Base-by-base conservation (phyloP, 495 filamentous ascomycete species). In the Penicillium subrubescens region DNA sequence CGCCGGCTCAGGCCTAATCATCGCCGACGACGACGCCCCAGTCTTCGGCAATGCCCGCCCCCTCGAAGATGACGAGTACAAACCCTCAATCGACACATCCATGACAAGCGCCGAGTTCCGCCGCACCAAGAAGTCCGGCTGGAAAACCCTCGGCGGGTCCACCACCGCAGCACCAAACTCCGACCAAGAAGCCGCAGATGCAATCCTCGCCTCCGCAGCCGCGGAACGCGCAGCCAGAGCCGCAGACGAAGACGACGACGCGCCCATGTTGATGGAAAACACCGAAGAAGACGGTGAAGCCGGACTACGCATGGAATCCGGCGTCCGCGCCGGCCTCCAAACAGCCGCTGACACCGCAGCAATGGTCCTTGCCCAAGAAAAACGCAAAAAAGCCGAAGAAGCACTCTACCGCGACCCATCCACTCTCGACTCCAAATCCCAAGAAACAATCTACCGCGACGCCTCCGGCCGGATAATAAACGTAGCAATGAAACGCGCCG, bases 361-460 rank as follows among this genome's bases (percentile, higher is more conserved):
- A 0, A 87, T 92, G 64, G 90, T 97, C 0, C 88, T 91, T 4
- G 90, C 88, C 0, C 90, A 94, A 62, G 82, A 96, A 54, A 82
- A 77, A 65, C 72, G 68, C 55, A 71, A 74, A 48, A 77, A 79
- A 60, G 71, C 71, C 29, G 80, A 83, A 60, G 81, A 78, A 56
- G 78, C 76, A 19, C 61, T 62, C 27, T 78, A 73, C 61, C 78
- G 81, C 14, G 80, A 80, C 27, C 74, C 76, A 14, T 55, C 74
- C 41, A 72, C 79, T 46, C 67, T 69, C 17, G 67, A 68, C 6
- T 79, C 71, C 66, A 60, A 78, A 29, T 80, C 82, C 8, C 84
- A 86, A 64, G 93, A 98, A 76, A 93, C 94, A 0, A 91, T 97
- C 48, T 95, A 97, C 71, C 89, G 95, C 55, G 95, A 99, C 81